Evolutionary conservation across 768 basidiomycete genomes (phyloP).

Genomic region (Chalciporus sphaerocephalus): DNA sequence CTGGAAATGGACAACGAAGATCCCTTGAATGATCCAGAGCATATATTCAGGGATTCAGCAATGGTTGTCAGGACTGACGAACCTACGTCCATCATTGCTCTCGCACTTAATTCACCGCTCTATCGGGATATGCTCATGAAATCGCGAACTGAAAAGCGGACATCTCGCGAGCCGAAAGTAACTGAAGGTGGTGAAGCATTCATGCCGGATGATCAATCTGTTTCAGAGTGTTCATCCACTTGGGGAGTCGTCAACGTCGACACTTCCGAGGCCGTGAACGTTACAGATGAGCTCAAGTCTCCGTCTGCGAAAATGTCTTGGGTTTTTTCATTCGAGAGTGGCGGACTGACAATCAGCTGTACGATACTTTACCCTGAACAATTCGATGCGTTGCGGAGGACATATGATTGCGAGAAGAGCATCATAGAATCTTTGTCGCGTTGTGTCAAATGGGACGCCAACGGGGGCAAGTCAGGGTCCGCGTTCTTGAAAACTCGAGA

Average conservation of each 20-base stretch:
- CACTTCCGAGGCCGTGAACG: constrained; percentile 56
- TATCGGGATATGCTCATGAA: constrained; percentile 77
- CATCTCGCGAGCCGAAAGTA: constrained; percentile 48
- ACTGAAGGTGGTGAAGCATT: constrained; percentile 77
- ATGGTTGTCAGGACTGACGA: constrained; percentile 97
- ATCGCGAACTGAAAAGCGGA: constrained; percentile 74
- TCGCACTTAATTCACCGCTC: constrained; percentile 81
- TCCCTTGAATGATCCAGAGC: constrained; percentile 75
- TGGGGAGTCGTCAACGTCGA: constrained; percentile 93
- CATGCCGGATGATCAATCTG: constrained; percentile 87
- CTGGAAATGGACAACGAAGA: constrained; percentile 60
- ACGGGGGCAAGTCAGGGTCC: constrained; percentile 94
- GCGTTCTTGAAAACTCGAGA: constrained; percentile 96
- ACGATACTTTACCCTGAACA: constrained; percentile 95
- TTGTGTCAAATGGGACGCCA: constrained; percentile 94
- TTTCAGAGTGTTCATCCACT: constrained; percentile 79
- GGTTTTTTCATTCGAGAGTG: constrained; percentile 86
- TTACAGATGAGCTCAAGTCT: constrained; percentile 70
- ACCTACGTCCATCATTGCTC: constrained; percentile 95
- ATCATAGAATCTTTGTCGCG: constrained; percentile 91
- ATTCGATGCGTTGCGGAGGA: constrained; percentile 88
- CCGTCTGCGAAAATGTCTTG: constrained; percentile 78
- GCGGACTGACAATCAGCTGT: constrained; percentile 86
- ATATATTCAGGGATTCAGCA: constrained; percentile 90
- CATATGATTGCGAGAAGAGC: constrained; percentile 90